Conservation (phyloP, 495 filamentous ascomycete species). For the Stereocaulon alpinum region DNA sequence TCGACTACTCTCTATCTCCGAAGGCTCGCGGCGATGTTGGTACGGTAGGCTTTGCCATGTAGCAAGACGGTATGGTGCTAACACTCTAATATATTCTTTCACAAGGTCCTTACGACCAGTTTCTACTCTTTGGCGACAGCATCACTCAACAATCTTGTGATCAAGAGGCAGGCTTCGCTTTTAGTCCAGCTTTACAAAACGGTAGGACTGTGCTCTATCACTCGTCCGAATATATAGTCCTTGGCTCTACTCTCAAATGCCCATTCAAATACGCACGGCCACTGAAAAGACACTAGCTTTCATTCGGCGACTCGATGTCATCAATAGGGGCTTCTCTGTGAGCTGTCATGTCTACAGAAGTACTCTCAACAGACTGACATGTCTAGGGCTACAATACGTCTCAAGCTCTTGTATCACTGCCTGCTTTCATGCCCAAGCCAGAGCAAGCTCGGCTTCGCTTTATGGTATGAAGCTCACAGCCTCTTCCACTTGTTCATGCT, state of each 20-base stretch:
- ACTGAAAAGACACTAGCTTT: slow-evolving; percentile 37
- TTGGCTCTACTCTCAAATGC: too few species aligned
- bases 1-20: neutral
- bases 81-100: neutral
- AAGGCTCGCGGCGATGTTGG: neutral
- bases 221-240: too few species aligned
- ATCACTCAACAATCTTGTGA: slow-evolving; percentile 55
- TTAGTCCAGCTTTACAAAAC: slow-evolving; percentile 60
- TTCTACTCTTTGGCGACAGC: slow-evolving; percentile 76
- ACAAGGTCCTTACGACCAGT: slow-evolving; percentile 47
- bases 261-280: neutral
- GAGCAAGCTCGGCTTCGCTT: slow-evolving; percentile 48
- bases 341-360: neutral
- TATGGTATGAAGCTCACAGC: slow-evolving; percentile 42
- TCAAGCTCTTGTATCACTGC: slow-evolving; percentile 50
- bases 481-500: neutral
- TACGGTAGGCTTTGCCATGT: neutral
- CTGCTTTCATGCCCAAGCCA: slow-evolving; percentile 46
- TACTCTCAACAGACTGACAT: neutral
- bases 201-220: slow-evolving; percentile 32
- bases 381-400: slow-evolving; percentile 59
- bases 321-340: slow-evolving; percentile 50
- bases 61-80: neutral
- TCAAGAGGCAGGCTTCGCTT: slow-evolving; percentile 53
- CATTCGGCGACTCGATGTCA: slow-evolving; percentile 52